Evolutionary conservation across 306 rosid genomes (phyloP), one percentile per base, ranked within the genome.

Genomic region (Clitoria ternatea): DNA sequence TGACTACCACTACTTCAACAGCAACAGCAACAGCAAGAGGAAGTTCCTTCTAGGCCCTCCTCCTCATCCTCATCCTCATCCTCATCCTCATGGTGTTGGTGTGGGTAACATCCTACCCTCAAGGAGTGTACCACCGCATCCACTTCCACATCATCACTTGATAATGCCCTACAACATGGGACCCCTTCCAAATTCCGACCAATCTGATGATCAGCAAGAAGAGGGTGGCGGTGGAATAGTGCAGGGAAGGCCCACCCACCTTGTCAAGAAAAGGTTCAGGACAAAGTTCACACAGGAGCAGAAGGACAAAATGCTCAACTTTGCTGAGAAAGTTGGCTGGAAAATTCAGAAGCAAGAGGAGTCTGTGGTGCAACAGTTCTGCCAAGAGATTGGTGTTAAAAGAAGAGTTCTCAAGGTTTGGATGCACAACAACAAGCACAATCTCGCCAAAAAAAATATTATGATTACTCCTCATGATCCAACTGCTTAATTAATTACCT

Each of bases 391-490:
- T 80, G 96, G 96, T 1, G 83, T 89, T 13, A 89, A 81, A 54
- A 80, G 91, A 72, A 84, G 91, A 78, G 91, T 89, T 0, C 91
- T 89, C 53, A 89, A 89, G 83, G 96, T 89, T 76, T 89, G 96
- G 96, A 89, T 89, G 96, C 96, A 89, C 71, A 89, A 89, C 82
- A 89, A 89, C 44, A 89, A 89, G 61, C 89, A 82, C 67, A 89
- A 73, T 68, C 87, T 86, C 1, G 85, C 91, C 56, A 88, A 80
- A 26, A 84, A 80, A 13, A 76, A 43, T 8, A 10, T n/a, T n/a
- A n/a, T n/a, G n/a, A n/a, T n/a, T n/a, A n/a, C n/a, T n/a, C n/a
- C n/a, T n/a, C n/a, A n/a, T n/a, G n/a, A n/a, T n/a, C n/a, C n/a
- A n/a, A n/a, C n/a, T n/a, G n/a, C n/a, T n/a, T n/a, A n/a, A n/a